Conservation (phyloP, 805 yeast species). For the Lipomyces oligophaga region DNA sequence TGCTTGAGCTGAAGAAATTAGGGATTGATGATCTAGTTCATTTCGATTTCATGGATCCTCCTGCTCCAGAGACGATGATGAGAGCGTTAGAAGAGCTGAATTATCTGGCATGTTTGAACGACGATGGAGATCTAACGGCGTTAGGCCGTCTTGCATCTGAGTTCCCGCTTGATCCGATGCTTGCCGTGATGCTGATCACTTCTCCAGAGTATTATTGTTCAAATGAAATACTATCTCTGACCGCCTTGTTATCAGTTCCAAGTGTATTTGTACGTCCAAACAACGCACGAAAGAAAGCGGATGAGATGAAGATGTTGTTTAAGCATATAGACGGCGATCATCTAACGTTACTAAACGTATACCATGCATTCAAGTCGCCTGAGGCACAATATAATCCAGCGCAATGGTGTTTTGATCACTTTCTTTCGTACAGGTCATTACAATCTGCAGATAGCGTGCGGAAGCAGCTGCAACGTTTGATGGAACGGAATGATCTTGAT, state of each 20-base stretch:
- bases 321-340: constrained; percentile 97
- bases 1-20: constrained; percentile 84
- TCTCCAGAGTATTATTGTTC: constrained; percentile 84
- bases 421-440: constrained; percentile 75
- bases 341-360: constrained; percentile 82
- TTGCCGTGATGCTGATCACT: constrained; percentile 88
- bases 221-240: constrained; percentile 81
- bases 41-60: constrained; percentile 98
- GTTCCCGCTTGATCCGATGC: constrained; percentile 93
- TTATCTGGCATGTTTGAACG: constrained; percentile 82
- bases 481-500: constrained; percentile 76
- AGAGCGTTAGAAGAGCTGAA: constrained; percentile 94
- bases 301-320: constrained; percentile 79
- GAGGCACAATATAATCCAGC: constrained; percentile 55
- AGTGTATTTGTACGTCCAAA: constrained; percentile 92
- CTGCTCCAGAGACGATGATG: constrained; percentile 99
- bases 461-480: constrained; percentile 71
- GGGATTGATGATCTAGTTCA: constrained; percentile 96
- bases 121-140: constrained; percentile 85
- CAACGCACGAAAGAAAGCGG: constrained; percentile 81
- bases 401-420: constrained; percentile 93
- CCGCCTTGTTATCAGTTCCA: constrained; percentile 89
- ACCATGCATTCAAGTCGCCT: constrained; percentile 72
- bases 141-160: constrained; percentile 86
- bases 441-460: constrained; percentile 84